phyloP scores from a whole-genome alignment of 257 asterid species.

The Salvia splendens region DNA sequence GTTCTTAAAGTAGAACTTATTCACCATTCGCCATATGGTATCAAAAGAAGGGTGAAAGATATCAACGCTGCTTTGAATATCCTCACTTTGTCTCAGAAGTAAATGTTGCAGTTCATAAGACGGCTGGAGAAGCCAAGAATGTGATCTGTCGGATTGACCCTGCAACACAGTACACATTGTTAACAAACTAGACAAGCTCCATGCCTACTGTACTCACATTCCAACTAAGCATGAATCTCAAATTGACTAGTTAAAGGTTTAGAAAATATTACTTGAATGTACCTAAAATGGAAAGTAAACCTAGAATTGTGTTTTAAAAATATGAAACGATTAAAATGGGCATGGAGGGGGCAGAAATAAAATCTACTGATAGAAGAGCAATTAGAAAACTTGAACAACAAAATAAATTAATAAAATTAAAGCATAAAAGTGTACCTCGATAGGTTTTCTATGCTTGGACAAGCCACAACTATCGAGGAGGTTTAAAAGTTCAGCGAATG shows the following conservation, averaged over 20 bases:
- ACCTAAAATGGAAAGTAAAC: background rate
- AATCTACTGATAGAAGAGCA: background rate
- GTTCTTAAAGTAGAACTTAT: slow-evolving; percentile 82
- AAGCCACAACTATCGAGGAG: slow-evolving; percentile 73
- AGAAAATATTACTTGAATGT: background rate
- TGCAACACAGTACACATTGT: slow-evolving; percentile 29
- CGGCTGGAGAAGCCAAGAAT: slow-evolving; percentile 82
- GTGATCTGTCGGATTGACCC: slow-evolving; percentile 47
- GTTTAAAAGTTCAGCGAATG: slow-evolving; percentile 67
- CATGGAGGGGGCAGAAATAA: background rate
- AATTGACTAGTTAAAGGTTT: background rate
- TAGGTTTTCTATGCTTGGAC: slow-evolving; percentile 61
- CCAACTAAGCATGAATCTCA: background rate
- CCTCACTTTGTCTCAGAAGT: slow-evolving; percentile 43
- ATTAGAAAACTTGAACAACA: too few relatives aligned
- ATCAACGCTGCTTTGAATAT: slow-evolving; percentile 34
- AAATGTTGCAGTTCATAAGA: slow-evolving; percentile 75
- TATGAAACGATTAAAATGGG: background rate
- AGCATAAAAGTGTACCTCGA: slow-evolving; percentile 52
- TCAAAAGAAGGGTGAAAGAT: slow-evolving; percentile 41
- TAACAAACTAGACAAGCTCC: too few relatives aligned
- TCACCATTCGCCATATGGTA: slow-evolving; percentile 62
- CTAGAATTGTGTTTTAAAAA: background rate
- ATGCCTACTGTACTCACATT: background rate
- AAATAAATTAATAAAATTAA: background rate